phyloP scores from a whole-genome alignment of 176 grass and related monocot species.

The Aechmea fasciata region DNA sequence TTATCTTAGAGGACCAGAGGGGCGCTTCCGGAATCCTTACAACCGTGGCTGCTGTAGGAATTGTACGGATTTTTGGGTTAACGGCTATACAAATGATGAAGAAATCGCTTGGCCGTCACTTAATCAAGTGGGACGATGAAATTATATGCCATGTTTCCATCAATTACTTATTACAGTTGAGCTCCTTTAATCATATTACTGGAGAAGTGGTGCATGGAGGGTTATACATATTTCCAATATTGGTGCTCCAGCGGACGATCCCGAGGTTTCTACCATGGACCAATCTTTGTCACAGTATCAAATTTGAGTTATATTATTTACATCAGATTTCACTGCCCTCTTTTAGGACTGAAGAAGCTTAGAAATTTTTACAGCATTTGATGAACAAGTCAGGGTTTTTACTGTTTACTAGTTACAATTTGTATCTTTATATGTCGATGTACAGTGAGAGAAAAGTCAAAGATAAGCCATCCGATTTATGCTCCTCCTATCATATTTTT shows the following conservation, averaged over 20 bases:
- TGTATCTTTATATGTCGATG: not conserved
- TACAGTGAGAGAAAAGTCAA: not conserved
- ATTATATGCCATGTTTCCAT: slow-evolving; percentile 6
- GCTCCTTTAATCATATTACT: not conserved
- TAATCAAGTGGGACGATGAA: slow-evolving; percentile 35
- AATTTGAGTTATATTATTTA: too few species aligned
- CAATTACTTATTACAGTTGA: not conserved
- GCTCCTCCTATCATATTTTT: too few species aligned
- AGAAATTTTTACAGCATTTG: not conserved
- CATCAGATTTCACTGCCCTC: too few species aligned
- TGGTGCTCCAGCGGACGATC: not conserved
- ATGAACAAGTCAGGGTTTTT: not conserved
- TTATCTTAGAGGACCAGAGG: slow-evolving; percentile 71
- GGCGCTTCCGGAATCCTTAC: slow-evolving; percentile 87
- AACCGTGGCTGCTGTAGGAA: slow-evolving; percentile 57
- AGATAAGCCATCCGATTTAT: too few species aligned
- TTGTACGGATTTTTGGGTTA: slow-evolving; percentile 60
- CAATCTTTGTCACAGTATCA: too few species aligned
- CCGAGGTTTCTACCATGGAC: too few species aligned
- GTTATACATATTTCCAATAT: not conserved
- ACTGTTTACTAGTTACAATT: not conserved
- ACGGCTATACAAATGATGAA: slow-evolving; percentile 58
- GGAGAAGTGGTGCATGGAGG: not conserved
- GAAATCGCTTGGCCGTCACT: slow-evolving; percentile 87
- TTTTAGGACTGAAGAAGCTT: not conserved